These are phyloP conservation scores for Exophiala viscosa DNA, from an alignment of 2,329 filamentous ascomycete genomes.

Conservation along the genomic window DNA sequence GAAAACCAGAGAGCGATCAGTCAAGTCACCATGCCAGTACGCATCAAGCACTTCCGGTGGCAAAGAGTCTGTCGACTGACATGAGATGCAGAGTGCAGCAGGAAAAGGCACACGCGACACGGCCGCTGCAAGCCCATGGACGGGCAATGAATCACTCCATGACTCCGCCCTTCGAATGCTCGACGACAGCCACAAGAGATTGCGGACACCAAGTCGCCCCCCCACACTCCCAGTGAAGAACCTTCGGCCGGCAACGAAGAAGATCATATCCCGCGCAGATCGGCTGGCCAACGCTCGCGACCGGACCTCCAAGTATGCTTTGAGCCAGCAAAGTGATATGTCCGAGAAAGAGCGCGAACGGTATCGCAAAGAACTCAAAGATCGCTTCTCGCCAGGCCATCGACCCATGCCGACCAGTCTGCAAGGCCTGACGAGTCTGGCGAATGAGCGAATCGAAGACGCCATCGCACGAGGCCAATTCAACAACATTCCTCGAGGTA, in stretches of 20 bases:
- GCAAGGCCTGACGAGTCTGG: constrained; percentile 73
- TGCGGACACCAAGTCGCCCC: constrained; percentile 42
- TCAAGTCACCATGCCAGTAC: constrained; percentile 51
- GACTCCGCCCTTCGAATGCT: constrained; percentile 81
- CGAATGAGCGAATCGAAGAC: constrained; percentile 89
- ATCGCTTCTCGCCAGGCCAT: constrained; percentile 71
- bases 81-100: constrained; percentile 48
- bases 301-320: constrained; percentile 53
- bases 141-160: constrained; percentile 67
- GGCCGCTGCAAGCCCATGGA: constrained; percentile 70
- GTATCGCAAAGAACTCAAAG: constrained; percentile 68
- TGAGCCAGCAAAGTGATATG: constrained; percentile 54
- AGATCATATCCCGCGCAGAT: constrained; percentile 42
- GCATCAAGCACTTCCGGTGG: constrained; percentile 9
- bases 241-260: constrained; percentile 45
- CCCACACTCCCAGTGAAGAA: constrained; percentile 36
- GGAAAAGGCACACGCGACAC: constrained; percentile 65
- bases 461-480: constrained; percentile 91
- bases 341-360: constrained; percentile 70
- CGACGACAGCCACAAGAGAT: constrained; percentile 58
- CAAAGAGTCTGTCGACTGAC: neutral
- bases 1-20: constrained; percentile 54
- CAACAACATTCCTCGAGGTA: constrained; percentile 74
- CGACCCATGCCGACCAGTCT: constrained; percentile 72
- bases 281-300: constrained; percentile 58